phyloP scores from a whole-genome alignment of 2,329 filamentous ascomycete species.

The Paraphaeosphaeria minitans region DNA sequence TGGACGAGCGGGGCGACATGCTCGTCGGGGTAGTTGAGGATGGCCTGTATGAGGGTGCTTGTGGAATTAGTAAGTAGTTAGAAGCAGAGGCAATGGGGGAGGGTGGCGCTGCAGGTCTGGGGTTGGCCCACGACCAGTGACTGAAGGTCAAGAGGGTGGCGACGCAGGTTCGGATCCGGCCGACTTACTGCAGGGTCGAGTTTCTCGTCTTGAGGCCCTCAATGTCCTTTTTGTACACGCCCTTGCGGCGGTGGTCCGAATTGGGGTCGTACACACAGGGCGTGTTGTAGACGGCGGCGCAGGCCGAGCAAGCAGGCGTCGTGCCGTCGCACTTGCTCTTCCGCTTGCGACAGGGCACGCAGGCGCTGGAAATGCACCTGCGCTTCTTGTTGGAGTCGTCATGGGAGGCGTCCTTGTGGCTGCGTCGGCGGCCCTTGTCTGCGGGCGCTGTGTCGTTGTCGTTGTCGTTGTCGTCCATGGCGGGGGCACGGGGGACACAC shows the following conservation, averaged over 20 bases:
- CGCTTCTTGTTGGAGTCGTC: slow-evolving; percentile 52
- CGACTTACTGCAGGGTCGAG: slow-evolving; percentile 72
- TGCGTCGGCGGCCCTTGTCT: slow-evolving; percentile 39
- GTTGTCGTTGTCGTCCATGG: too few relatives aligned
- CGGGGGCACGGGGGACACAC: too few relatives aligned
- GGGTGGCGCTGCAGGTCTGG: too few relatives aligned
- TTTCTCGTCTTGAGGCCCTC: slow-evolving; percentile 86
- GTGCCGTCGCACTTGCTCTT: slow-evolving; percentile 79
- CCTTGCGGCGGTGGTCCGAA: slow-evolving; percentile 93
- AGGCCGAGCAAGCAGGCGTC: slow-evolving; percentile 90
- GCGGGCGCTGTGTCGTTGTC: slow-evolving; percentile 20
- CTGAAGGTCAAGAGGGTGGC: too few relatives aligned
- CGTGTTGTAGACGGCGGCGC: slow-evolving; percentile 88
- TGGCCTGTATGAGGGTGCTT: slow-evolving; percentile 83
- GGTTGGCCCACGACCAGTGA: too few relatives aligned
- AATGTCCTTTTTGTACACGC: slow-evolving; percentile 92
- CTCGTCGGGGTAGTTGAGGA: slow-evolving; percentile 88
- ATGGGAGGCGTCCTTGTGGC: slow-evolving; percentile 41
- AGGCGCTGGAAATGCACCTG: slow-evolving; percentile 49
- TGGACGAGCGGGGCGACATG: slow-evolving; percentile 81
- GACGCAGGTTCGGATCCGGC: too few relatives aligned
- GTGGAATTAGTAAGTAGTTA: too few relatives aligned
- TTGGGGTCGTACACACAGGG: slow-evolving; percentile 95
- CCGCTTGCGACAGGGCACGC: slow-evolving; percentile 48
- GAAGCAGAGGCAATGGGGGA: too few relatives aligned